Evolutionary conservation across 768 basidiomycete species (phyloP), one percentile per base, ranked within the genome.

Genomic region (Hericium rajendrae): DNA sequence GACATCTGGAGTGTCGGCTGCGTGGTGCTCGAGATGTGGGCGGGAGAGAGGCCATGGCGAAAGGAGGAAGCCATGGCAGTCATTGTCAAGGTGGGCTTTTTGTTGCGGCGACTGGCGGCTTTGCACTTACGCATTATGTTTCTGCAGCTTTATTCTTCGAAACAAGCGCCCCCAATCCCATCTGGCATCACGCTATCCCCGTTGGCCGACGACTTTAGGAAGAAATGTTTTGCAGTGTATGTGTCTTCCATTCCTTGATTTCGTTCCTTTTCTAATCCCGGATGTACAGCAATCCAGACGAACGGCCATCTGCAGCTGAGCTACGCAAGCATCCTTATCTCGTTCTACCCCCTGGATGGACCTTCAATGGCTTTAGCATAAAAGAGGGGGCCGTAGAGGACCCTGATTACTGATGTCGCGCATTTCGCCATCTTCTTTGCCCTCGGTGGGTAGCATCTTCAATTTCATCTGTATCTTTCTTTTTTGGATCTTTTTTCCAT

Each of bases 1-100:
- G 97, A 99, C 68, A 95, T 99, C 62, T 99, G 97, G 97, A 94
- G 92, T 70, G 81, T 98, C 4, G 97, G 97, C 1, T 99, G 97
- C 73, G 91, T 98, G n/a, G 88, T 95, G 15, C 77, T 97, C 62
- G 97, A 99, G 71, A 99, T 99, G 97, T 95, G 93, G 86, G 89
- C 91, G 20, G 97, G 97, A n/a, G 81, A 84, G 67, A 76, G 94
- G 48, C 97, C 97, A 2, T 99, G 97, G 97, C 83, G 78, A 26
- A 87, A 90, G 28, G 88, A 94, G 63, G 91, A 94, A 70, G 83
- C 82, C 61, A 80, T 97, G 59, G 86, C 91, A 1, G 94, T 97
- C 58, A 91, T 99, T 86, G 89, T 91, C 72, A 91, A 94, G 80
- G 94, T 92, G 66, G 57, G 78, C 69, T 4, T 12, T 53, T 16